Conservation (phyloP, 2,329 filamentous ascomycete species). For the Verticillium albo-atrum region DNA sequence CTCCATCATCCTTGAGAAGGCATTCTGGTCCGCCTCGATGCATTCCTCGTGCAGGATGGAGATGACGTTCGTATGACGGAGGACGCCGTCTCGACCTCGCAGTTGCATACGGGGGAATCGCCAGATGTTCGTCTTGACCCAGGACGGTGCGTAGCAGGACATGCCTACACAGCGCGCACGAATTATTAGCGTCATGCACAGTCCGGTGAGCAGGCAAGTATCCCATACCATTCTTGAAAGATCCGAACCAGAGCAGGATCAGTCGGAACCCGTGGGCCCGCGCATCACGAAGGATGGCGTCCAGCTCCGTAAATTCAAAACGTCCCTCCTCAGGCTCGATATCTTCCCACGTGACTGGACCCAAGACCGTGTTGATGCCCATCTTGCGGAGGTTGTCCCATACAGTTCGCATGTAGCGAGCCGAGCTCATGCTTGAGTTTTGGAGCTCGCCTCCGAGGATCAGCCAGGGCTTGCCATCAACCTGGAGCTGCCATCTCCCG, state of each 20-base stretch:
- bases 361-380: constrained; percentile 24
- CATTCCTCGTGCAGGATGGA: neutral
- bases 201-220: no score
- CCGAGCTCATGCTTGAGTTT: constrained; percentile 17
- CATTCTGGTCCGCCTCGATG: neutral
- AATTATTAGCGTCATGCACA: no score
- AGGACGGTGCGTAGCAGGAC: neutral
- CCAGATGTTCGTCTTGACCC: neutral
- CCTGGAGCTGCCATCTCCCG: constrained; percentile 20
- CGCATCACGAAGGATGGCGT: constrained; percentile 16
- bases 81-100: neutral
- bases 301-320: constrained; percentile 21
- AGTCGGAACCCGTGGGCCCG: constrained; percentile 7
- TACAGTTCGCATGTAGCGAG: constrained; percentile 17
- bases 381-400: constrained; percentile 16
- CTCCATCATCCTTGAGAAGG: neutral
- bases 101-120: neutral
- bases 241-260: constrained; percentile 1
- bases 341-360: constrained; percentile 23
- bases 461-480: constrained; percentile 22
- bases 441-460: constrained; percentile 24
- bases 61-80: neutral
- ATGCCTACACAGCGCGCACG: neutral
- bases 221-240: neutral
- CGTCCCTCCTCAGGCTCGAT: constrained; percentile 21